These are phyloP conservation scores for Imleria badia DNA, from an alignment of 768 basidiomycete genomes.

Conservation along the genomic window DNA sequence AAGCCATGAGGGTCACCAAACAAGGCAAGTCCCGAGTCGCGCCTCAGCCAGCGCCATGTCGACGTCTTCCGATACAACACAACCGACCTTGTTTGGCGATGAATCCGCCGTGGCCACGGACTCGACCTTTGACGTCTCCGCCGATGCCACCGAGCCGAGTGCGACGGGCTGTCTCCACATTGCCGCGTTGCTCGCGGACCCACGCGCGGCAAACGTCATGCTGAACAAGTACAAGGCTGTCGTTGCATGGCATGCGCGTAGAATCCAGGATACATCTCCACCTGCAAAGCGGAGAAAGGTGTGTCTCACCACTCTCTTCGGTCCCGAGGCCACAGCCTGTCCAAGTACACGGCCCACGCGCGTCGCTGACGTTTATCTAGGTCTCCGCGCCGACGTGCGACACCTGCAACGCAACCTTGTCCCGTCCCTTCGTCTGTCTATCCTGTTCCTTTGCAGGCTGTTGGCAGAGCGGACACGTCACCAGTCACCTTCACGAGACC, in stretches of 20 bases:
- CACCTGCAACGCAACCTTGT: constrained; percentile 52
- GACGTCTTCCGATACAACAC: constrained; percentile 30
- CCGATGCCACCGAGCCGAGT: constrained; percentile 12
- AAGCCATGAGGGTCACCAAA: constrained; percentile 8
- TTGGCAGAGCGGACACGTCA: constrained; percentile 60
- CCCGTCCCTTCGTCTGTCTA: constrained; percentile 70
- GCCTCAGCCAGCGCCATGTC: constrained; percentile 18
- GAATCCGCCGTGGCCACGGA: constrained; percentile 16
- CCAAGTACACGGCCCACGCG: background rate
- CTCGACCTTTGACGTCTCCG: constrained; percentile 8
- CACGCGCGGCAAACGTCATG: constrained; percentile 26
- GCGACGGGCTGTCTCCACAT: constrained; percentile 43
- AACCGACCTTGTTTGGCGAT: constrained; percentile 31
- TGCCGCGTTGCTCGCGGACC: constrained; percentile 35
- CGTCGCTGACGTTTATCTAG: constrained; percentile 28
- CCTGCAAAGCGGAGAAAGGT: constrained; percentile 69
- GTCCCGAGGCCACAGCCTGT: background rate
- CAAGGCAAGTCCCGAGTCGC: constrained; percentile 3
- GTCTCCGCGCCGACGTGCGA: constrained; percentile 62
- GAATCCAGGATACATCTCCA: constrained; percentile 45
- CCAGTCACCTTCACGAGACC: constrained; percentile 53
- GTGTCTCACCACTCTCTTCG: constrained; percentile 12
- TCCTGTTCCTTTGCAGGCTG: constrained; percentile 72
- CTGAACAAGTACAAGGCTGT: constrained; percentile 53
- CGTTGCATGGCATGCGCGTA: constrained; percentile 53